phyloP scores from a whole-genome alignment of 257 asterid genomes.

The Solanum tacnaense region DNA sequence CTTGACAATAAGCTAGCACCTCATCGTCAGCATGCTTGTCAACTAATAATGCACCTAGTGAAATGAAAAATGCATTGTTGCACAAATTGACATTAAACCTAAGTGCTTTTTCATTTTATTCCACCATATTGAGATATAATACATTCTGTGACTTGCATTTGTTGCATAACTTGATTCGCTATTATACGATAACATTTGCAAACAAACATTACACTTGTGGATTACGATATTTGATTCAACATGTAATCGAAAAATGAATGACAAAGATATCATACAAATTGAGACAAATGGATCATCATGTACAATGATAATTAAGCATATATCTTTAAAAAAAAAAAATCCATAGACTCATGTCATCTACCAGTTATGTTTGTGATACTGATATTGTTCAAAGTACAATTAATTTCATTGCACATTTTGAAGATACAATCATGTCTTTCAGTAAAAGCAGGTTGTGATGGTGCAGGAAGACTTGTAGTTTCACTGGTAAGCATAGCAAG shows the following conservation, averaged over 20 bases:
- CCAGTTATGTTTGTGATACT: not conserved
- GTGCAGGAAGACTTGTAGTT: slow-evolving; percentile 13
- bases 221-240: not conserved
- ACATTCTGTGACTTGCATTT: not conserved
- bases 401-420: not conserved
- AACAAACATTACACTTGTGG: not conserved
- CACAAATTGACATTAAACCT: no score
- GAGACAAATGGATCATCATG: not conserved
- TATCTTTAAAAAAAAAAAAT: not conserved
- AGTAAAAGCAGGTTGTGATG: slow-evolving; percentile 30
- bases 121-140: no score
- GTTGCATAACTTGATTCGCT: no score
- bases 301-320: not conserved
- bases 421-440: slow-evolving; percentile 1
- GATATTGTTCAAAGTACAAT: not conserved
- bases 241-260: not conserved
- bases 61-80: not conserved
- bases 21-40: no score
- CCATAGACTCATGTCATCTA: not conserved
- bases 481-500: slow-evolving; percentile 38
- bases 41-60: no score
- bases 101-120: no score
- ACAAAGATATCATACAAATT: not conserved
- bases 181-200: not conserved
- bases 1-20: no score